These are phyloP conservation scores for Raffaelea deltoideospora DNA, from an alignment of 2,329 filamentous ascomycete genomes.

Conservation along the genomic window DNA sequence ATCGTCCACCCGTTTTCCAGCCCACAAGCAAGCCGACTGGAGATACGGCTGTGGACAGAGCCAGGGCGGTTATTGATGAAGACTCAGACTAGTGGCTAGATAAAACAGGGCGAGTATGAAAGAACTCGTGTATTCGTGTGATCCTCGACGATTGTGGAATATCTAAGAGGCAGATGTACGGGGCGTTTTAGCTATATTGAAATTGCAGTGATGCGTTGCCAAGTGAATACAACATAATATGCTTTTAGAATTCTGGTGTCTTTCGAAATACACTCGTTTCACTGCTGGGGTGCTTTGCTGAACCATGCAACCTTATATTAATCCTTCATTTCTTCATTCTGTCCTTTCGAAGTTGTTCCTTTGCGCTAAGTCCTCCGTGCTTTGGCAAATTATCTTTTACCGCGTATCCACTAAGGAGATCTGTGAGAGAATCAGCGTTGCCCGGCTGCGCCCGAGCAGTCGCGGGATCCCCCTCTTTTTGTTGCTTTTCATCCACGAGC, in stretches of 20 bases:
- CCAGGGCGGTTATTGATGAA: slow-evolving; percentile 41
- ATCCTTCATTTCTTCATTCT: slow-evolving; percentile 35
- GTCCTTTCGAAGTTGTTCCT: slow-evolving; percentile 20
- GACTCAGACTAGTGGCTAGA: slow-evolving; percentile 33
- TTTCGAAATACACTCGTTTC: neutral
- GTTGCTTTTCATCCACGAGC: slow-evolving; percentile 6
- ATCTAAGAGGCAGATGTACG: neutral
- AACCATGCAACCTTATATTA: slow-evolving; percentile 18
- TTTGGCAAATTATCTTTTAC: slow-evolving; percentile 22
- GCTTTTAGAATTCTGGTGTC: too few species aligned
- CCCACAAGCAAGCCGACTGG: slow-evolving; percentile 27
- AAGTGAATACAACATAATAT: too few species aligned
- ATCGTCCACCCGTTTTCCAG: slow-evolving; percentile 45
- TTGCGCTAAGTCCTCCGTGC: slow-evolving; percentile 22
- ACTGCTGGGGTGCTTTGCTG: neutral
- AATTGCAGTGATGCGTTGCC: too few species aligned
- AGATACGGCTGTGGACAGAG: slow-evolving; percentile 44
- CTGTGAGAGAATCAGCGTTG: slow-evolving; percentile 24
- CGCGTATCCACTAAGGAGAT: slow-evolving; percentile 36
- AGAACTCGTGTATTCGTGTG: slow-evolving; percentile 3
- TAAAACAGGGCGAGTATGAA: too few species aligned
- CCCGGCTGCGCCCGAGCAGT: too few species aligned
- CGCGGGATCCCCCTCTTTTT: too few species aligned
- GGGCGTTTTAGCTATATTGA: too few species aligned
- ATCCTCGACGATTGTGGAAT: neutral